Percentiles rank a stretch among this genome's conserved stretches.
Conservation (phyloP, 208 protist genomes). For the Phytomonas francai region DNA sequence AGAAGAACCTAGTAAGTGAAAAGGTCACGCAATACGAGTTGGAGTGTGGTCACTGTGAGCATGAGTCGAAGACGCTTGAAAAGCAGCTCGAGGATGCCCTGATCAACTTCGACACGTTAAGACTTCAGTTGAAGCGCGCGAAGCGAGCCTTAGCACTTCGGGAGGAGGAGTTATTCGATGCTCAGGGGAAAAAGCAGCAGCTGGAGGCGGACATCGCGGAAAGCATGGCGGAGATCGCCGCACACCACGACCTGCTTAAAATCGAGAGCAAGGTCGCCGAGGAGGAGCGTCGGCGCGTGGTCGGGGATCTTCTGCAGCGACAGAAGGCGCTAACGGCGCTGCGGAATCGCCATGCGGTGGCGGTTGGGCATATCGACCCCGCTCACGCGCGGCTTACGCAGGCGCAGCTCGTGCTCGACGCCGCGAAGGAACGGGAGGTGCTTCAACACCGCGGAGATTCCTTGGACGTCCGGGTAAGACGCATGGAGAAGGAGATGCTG, state of each 20-base stretch:
- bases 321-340: constrained; percentile 46
- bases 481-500: constrained; percentile 62
- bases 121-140: constrained; percentile 83
- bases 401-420: constrained; percentile 75
- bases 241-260: constrained; percentile 72
- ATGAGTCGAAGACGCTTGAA: constrained; percentile 36
- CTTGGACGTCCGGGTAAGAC: constrained; percentile 66
- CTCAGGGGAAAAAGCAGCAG: constrained; percentile 75
- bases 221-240: constrained; percentile 73
- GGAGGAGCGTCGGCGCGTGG: constrained; percentile 71
- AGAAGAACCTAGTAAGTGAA: constrained; percentile 43
- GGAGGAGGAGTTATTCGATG: constrained; percentile 52
- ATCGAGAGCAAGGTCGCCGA: constrained; percentile 76
- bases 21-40: constrained; percentile 76
- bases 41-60: constrained; percentile 62
- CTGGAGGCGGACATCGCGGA: constrained; percentile 51
- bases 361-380: constrained; percentile 67
- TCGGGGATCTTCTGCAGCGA: constrained; percentile 63
- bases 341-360: constrained; percentile 66
- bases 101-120: constrained; percentile 75
- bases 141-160: constrained; percentile 32
- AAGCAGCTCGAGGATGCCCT: constrained; percentile 71
- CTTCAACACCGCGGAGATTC: constrained; percentile 79
- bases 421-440: constrained; percentile 80
- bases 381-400: constrained; percentile 55